A percentile compares a stretch with the other conserved stretches of the same genome.
Evolutionary conservation across 2,329 filamentous ascomycete genomes (phyloP).

Genomic region (Aspergillus hiratsukae): DNA sequence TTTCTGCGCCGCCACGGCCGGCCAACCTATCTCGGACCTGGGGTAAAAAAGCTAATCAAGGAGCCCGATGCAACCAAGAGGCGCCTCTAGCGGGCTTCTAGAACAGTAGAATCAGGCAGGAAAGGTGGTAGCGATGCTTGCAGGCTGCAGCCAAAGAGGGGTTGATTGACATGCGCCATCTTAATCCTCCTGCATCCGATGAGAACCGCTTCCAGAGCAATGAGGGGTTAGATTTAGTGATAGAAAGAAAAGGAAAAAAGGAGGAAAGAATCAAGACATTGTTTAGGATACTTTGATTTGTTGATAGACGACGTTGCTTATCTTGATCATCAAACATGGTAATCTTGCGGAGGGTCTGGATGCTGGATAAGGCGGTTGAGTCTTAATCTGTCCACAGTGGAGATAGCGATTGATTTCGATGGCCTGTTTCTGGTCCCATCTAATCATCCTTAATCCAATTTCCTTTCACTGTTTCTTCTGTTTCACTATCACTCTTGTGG

Average conservation of each 20-base stretch:
- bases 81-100: slow-evolving; percentile 15
- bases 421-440: not conserved
- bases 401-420: not conserved
- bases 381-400: not conserved
- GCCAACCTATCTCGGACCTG: slow-evolving; percentile 20
- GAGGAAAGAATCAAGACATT: too few species aligned
- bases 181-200: slow-evolving; percentile 10
- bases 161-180: slow-evolving; percentile 14
- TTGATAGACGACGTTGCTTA: slow-evolving; percentile 8
- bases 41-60: slow-evolving; percentile 22
- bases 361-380: not conserved
- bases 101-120: slow-evolving; percentile 15
- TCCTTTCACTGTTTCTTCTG: not conserved
- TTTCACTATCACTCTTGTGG: not conserved
- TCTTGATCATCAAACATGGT: slow-evolving; percentile 4
- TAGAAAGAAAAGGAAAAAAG: not conserved
- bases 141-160: slow-evolving; percentile 11
- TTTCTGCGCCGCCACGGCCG: not conserved
- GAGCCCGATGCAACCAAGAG: slow-evolving; percentile 9
- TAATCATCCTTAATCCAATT: not conserved
- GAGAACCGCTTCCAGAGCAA: slow-evolving; percentile 10
- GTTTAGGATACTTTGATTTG: slow-evolving; percentile 8
- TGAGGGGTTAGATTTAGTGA: slow-evolving; percentile 8
- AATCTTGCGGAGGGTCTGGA: not conserved
- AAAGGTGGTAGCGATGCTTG: slow-evolving; percentile 12